Evolutionary conservation across 208 protist species (phyloP).

Genomic region (Leishmania major): DNA sequence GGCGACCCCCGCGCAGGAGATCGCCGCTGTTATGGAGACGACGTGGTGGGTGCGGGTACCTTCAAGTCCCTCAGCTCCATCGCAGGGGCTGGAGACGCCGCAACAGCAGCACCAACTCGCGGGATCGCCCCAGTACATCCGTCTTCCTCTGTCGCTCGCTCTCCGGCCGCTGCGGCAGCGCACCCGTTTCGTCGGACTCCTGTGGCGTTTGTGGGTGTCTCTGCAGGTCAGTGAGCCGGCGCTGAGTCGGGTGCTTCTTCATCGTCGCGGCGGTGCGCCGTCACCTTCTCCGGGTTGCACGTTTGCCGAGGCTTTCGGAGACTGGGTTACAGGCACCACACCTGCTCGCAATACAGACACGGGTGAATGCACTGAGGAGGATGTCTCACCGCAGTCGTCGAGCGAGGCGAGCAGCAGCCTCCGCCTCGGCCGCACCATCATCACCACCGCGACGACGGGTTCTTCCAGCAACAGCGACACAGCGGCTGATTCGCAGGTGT

Average conservation of each 20-base stretch:
- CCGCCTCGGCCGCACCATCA: neutral
- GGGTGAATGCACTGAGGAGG: neutral
- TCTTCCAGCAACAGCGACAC: neutral
- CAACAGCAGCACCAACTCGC: neutral
- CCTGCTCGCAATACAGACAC: neutral
- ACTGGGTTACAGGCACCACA: slow-evolving; percentile 15
- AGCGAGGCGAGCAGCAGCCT: neutral
- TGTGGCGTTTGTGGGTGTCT: slow-evolving; percentile 64
- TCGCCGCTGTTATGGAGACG: neutral
- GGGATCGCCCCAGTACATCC: neutral
- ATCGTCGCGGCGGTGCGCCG: slow-evolving; percentile 16
- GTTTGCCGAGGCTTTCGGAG: slow-evolving; percentile 29
- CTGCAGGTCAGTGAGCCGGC: slow-evolving; percentile 33
- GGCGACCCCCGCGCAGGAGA: neutral
- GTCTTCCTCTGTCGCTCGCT: slow-evolving; percentile 45
- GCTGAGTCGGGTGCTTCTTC: slow-evolving; percentile 18
- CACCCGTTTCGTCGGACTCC: slow-evolving; percentile 60
- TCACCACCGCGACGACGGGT: neutral
- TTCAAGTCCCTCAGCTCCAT: neutral
- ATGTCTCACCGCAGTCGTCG: neutral
- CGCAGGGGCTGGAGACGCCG: neutral
- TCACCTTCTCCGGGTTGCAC: slow-evolving; percentile 25
- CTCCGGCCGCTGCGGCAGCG: slow-evolving; percentile 55
- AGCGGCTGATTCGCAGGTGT: neutral
- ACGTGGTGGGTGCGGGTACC: slow-evolving; percentile 3